Conservation (phyloP, 2,329 filamentous ascomycete genomes). For the Stemphylium beticola region DNA sequence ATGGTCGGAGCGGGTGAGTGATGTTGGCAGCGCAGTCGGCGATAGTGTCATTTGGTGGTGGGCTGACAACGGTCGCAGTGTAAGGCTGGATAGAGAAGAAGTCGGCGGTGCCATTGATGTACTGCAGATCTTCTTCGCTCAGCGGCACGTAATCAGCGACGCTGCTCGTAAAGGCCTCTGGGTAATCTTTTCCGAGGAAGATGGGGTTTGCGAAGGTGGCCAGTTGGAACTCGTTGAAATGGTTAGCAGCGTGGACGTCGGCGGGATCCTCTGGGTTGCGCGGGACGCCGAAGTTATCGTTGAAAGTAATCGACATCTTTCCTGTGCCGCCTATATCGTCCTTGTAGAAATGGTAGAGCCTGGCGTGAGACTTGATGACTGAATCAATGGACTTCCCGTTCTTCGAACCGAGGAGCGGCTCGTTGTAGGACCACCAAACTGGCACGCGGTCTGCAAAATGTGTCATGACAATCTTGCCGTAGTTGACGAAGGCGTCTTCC, state of each 20-base stretch:
- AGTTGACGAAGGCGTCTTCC: slow-evolving; percentile 60
- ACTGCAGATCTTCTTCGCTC: slow-evolving; percentile 54
- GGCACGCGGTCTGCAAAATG: slow-evolving; percentile 61
- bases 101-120: slow-evolving; percentile 55
- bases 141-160: slow-evolving; percentile 53
- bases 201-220: slow-evolving; percentile 60
- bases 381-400: slow-evolving; percentile 50
- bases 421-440: slow-evolving; percentile 62
- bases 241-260: slow-evolving; percentile 55
- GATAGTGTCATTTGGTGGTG: slow-evolving; percentile 53
- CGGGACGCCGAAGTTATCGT: slow-evolving; percentile 49
- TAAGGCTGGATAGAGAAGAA: slow-evolving; percentile 66
- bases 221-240: slow-evolving; percentile 54
- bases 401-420: slow-evolving; percentile 54
- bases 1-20: slow-evolving; percentile 56
- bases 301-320: slow-evolving; percentile 59
- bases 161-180: slow-evolving; percentile 52
- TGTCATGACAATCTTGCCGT: slow-evolving; percentile 60
- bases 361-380: slow-evolving; percentile 55
- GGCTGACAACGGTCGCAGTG: slow-evolving; percentile 61
- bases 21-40: slow-evolving; percentile 57
- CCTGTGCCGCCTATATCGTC: slow-evolving; percentile 60
- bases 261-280: slow-evolving; percentile 47
- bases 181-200: slow-evolving; percentile 60
- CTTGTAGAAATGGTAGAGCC: slow-evolving; percentile 61